A percentile compares a stretch with the other conserved stretches of the same genome.
Conservation (phyloP, 768 basidiomycete genomes). For the Tulasnella sp. region DNA sequence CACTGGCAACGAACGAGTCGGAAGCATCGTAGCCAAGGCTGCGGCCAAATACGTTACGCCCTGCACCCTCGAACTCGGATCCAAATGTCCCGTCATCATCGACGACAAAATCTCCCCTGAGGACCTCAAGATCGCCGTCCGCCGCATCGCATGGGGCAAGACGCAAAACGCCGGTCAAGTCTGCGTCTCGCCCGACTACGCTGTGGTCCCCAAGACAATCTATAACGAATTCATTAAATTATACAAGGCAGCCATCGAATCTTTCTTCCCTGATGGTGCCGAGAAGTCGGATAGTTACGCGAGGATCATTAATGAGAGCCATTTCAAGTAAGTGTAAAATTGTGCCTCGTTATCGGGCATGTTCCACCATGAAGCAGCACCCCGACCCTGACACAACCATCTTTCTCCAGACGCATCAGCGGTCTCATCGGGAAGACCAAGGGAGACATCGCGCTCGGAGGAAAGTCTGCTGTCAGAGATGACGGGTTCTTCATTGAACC, state of each 20-base stretch:
- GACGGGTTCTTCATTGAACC: constrained; percentile 57
- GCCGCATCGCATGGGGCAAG: constrained; percentile 69
- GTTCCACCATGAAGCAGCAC: neutral
- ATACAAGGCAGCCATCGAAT: constrained; percentile 39
- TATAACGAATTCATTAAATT: constrained; percentile 39
- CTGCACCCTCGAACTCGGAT: constrained; percentile 49
- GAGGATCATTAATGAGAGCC: constrained; percentile 47
- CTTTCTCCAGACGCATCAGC: constrained; percentile 29
- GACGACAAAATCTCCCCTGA: constrained; percentile 45
- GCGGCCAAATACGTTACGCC: constrained; percentile 51
- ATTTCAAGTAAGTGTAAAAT: constrained; percentile 44
- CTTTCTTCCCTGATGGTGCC: constrained; percentile 49
- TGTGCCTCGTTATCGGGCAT: neutral
- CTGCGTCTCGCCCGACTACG: constrained; percentile 57
- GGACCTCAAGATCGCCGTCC: constrained; percentile 57
- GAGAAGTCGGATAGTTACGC: constrained; percentile 39
- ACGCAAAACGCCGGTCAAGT: constrained; percentile 67
- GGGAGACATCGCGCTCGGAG: constrained; percentile 59
- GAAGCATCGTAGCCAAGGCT: constrained; percentile 42
- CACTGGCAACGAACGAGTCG: constrained; percentile 47
- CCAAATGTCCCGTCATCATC: constrained; percentile 38
- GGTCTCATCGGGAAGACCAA: constrained; percentile 53
- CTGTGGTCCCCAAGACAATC: constrained; percentile 38
- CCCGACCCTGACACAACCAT: neutral
- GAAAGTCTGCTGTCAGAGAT: constrained; percentile 43